phyloP scores from a whole-genome alignment of 2,329 filamentous ascomycete genomes.

The Cordyceps militaris region DNA sequence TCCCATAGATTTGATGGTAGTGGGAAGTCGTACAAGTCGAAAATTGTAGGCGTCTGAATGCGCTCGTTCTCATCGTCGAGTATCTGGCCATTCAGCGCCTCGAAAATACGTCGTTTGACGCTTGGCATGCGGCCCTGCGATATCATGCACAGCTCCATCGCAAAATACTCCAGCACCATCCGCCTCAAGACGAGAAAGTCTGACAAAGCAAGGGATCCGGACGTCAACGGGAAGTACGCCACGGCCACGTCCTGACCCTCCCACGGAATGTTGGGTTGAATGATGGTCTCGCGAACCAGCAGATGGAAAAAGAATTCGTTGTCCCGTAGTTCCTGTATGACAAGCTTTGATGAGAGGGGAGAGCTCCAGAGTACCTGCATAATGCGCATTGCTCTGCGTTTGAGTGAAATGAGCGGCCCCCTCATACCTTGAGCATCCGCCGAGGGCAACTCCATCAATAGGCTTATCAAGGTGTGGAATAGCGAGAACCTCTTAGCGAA shows the following conservation, averaged over 20 bases:
- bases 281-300: conserved; percentile 63
- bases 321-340: conserved; percentile 71
- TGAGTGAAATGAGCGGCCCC: conserved; percentile 63
- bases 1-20: conserved; percentile 44
- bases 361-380: conserved; percentile 79
- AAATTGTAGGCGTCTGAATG: conserved; percentile 66
- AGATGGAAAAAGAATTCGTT: conserved; percentile 76
- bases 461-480: conserved; percentile 71
- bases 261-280: conserved; percentile 65
- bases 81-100: conserved; percentile 72
- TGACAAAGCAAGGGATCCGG: conserved; percentile 61
- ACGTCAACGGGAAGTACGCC: conserved; percentile 60
- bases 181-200: conserved; percentile 74
- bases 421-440: conserved; percentile 53
- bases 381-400: conserved; percentile 63
- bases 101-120: conserved; percentile 60
- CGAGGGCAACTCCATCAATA: conserved; percentile 64
- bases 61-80: conserved; percentile 58
- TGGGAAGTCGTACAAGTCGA: conserved; percentile 90
- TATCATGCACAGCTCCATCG: conserved; percentile 74
- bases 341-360: conserved; percentile 65
- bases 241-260: conserved; percentile 56
- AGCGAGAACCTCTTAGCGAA: conserved; percentile 69
- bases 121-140: conserved; percentile 63
- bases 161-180: conserved; percentile 75